Base-by-base conservation (phyloP, 768 basidiomycete genomes). In the Tylopilus vinaceipallidus region DNA sequence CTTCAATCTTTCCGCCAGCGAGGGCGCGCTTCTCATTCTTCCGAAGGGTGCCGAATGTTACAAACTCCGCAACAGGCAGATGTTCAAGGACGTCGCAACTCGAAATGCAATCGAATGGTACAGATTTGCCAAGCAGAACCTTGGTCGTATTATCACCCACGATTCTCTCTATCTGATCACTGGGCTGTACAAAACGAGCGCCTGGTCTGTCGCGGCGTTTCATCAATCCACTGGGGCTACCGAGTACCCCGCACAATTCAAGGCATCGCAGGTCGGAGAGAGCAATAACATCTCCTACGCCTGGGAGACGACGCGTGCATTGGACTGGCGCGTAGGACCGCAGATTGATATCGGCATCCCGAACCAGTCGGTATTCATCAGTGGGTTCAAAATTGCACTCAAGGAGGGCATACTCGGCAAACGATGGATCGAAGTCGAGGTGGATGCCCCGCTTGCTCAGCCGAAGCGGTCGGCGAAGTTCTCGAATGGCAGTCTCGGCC, bases 21-120 rank as follows among this genome's bases (percentile, higher is more conserved):
- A 66, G 55, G 69, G 65, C 10, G 65, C 71, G 6, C 47, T 70
- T 6, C 50, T 71, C 9, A 47, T 63, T 12, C 59, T 70, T 38
- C 68, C 70, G 1, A 53, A 67, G 19, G 71, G 67, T 2, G 61
- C 65, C 5, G 44, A 42, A 30, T 53, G 48, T 33, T 49, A 50
- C 35, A 55, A 45, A 36, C 59, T 33, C 54, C 65, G 32, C 26
- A 57, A 68, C n/a, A 30, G 53, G 16, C 22, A 27, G 27, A 27
- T 43, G 4, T 66, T 69, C 40, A 45, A 38, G 13, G 49, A 58
- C 8, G 58, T 61, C 17, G 63, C 66, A 3, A 39, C 38, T 24
- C n/a, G 29, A 27, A 44, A 66, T 52, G 66, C 57, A 2, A 32
- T 30, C 14, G 23, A 46, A 5, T 70, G 68, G 68, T 71, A 65